Percentiles rank a stretch among this genome's conserved stretches.
These are phyloP conservation scores for Begonia fuchsioides DNA, from an alignment of 306 rosid species.

Conservation along the genomic window DNA sequence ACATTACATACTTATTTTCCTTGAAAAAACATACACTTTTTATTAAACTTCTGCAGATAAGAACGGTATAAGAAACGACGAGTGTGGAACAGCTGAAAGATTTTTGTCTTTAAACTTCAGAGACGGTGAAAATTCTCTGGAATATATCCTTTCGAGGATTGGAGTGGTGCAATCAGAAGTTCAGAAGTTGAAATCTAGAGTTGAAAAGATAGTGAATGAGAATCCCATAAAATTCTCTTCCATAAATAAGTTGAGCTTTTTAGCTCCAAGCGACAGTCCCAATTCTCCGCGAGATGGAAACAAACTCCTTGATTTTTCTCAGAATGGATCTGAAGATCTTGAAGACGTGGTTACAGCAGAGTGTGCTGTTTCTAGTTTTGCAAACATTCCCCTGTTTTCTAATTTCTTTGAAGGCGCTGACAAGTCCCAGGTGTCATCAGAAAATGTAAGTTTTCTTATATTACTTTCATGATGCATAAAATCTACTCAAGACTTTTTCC, in stretches of 20 bases:
- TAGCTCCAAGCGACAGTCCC: conserved; percentile 16
- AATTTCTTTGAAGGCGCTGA: conserved; percentile 14
- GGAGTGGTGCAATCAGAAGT: conserved; percentile 34
- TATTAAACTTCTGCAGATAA: conserved; percentile 15
- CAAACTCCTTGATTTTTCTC: conserved; percentile 16
- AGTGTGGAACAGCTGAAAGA: conserved; percentile 21
- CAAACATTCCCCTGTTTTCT: conserved; percentile 22
- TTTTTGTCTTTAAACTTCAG: conserved; percentile 20
- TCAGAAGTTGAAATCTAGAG: conserved; percentile 33
- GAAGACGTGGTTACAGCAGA: conserved; percentile 25
- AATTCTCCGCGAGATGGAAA: conserved; percentile 16
- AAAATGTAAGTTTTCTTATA: conserved; percentile 38
- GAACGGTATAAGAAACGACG: conserved; percentile 12
- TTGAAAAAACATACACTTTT: background rate
- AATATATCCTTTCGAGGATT: conserved; percentile 24
- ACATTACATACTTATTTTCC: too few species aligned
- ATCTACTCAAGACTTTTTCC: too few species aligned
- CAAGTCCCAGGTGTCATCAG: conserved; percentile 18
- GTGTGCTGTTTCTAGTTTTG: conserved; percentile 17
- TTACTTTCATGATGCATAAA: too few species aligned
- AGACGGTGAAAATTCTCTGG: conserved; percentile 27
- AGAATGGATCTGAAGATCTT: conserved; percentile 17
- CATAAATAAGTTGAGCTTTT: conserved; percentile 16
- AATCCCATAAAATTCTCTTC: conserved; percentile 25
- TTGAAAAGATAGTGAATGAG: conserved; percentile 32